Conservation (phyloP, 2,329 filamentous ascomycete genomes). For the Sarocladium strictum region DNA sequence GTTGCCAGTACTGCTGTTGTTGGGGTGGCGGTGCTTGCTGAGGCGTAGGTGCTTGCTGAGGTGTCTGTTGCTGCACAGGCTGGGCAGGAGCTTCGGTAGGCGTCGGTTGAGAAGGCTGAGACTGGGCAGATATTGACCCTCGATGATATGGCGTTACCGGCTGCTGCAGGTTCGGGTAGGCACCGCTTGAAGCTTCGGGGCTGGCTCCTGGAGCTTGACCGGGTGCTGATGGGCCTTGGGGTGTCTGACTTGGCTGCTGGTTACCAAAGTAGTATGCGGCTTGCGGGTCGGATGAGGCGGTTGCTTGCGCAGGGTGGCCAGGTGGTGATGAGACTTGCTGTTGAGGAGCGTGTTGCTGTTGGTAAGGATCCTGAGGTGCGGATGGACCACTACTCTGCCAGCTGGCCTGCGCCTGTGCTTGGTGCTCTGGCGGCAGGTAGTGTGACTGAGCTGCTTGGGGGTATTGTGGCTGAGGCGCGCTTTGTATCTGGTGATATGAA, state of each 20-base stretch:
- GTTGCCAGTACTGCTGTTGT: conserved; percentile 32
- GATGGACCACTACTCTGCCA: conserved; percentile 41
- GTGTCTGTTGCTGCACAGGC: conserved; percentile 21
- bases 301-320: conserved; percentile 20
- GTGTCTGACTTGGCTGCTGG: conserved; percentile 24
- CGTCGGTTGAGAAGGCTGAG: conserved; percentile 24
- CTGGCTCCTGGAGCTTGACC: conserved; percentile 34
- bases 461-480: conserved; percentile 22
- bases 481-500: conserved; percentile 22
- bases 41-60: conserved; percentile 21
- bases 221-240: conserved; percentile 31
- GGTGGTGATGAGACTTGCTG: conserved; percentile 15
- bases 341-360: conserved; percentile 20
- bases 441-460: conserved; percentile 31
- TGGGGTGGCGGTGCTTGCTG: conserved; percentile 24
- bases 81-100: conserved; percentile 19
- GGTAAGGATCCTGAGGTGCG: conserved; percentile 19
- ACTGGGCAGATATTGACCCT: conserved; percentile 31
- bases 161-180: conserved; percentile 48
- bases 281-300: conserved; percentile 41
- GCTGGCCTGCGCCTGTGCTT: conserved; percentile 36
- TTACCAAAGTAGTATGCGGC: conserved; percentile 53
- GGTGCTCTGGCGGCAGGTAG: conserved; percentile 27
- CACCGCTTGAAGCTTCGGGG: conserved; percentile 33
- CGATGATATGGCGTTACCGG: conserved; percentile 34